These are phyloP conservation scores for Brachypodium distachyon DNA, from an alignment of 202 grass and related monocot species.

Conservation along the genomic window DNA sequence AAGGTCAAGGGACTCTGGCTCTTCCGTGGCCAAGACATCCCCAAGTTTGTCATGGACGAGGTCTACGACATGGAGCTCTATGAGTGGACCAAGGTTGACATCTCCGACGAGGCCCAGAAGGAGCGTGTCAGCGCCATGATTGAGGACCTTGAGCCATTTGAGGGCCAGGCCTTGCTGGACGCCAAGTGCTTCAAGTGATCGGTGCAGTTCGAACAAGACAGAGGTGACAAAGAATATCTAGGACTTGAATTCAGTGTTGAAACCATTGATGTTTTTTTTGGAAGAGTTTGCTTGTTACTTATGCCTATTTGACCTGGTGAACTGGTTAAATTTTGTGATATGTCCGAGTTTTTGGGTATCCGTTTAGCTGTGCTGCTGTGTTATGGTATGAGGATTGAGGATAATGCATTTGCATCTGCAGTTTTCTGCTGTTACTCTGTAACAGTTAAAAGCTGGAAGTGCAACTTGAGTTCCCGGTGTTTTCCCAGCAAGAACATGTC, in stretches of 20 bases:
- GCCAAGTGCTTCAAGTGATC: constrained; percentile 93
- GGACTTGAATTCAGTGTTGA: neutral
- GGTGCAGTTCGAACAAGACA: neutral
- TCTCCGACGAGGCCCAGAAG: constrained; percentile 69
- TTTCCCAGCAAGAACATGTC: no score
- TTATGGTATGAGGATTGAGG: neutral
- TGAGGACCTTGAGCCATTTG: constrained; percentile 84
- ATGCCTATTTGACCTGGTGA: constrained; percentile 4
- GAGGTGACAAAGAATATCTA: neutral
- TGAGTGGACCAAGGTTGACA: constrained; percentile 77
- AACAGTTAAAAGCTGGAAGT: no score
- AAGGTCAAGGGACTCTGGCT: constrained; percentile 96
- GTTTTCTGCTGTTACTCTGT: neutral
- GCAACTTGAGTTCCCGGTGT: no score
- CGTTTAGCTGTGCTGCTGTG: neutral
- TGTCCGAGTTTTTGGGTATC: neutral
- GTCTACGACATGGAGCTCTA: constrained; percentile 96
- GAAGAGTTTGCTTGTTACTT: constrained; percentile 25
- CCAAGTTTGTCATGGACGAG: constrained; percentile 79
- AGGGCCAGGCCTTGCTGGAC: constrained; percentile 62
- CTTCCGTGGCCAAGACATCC: constrained; percentile 84
- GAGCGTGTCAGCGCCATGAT: constrained; percentile 78
- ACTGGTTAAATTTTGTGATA: constrained; percentile 18
- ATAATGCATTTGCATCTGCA: neutral
- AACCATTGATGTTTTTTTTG: neutral